These are phyloP conservation scores for Brettanomyces sp. DNA, from an alignment of 805 yeast species.

Conservation along the genomic window DNA sequence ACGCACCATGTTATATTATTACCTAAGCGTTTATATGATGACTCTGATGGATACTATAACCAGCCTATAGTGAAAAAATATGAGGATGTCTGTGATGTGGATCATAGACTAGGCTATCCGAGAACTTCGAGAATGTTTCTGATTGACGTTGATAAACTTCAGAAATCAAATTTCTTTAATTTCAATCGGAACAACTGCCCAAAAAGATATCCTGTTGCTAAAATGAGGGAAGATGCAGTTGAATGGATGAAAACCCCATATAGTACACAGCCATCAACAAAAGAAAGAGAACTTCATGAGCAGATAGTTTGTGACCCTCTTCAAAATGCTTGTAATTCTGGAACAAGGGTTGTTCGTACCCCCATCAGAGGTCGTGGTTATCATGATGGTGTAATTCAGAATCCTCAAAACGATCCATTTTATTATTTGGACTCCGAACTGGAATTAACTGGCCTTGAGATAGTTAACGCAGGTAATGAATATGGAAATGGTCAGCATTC, in stretches of 20 bases:
- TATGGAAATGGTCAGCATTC: slow-evolving; percentile 26
- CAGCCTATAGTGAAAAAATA: slow-evolving; percentile 22
- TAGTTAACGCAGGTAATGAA: slow-evolving; percentile 34
- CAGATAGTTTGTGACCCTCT: slow-evolving; percentile 1
- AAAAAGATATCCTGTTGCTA: slow-evolving; percentile 1
- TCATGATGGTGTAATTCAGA: neutral
- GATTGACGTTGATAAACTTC: neutral
- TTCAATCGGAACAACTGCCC: slow-evolving; percentile 1
- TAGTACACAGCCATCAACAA: neutral
- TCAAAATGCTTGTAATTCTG: neutral
- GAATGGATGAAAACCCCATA: neutral
- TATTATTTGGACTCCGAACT: slow-evolving; percentile 19
- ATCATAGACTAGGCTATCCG: neutral
- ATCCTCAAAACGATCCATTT: slow-evolving; percentile 10
- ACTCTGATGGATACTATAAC: slow-evolving; percentile 10
- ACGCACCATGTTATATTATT: slow-evolving; percentile 70
- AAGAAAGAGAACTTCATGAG: neutral
- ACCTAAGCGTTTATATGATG: slow-evolving; percentile 30
- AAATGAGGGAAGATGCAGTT: neutral
- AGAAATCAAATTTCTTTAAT: neutral
- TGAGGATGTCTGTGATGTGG: slow-evolving; percentile 17
- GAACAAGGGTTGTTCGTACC: neutral
- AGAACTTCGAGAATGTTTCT: neutral
- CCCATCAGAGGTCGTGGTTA: slow-evolving; percentile 2
- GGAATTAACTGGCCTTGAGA: slow-evolving; percentile 53